Percentiles rank a stretch among this genome's conserved stretches.
Evolutionary conservation across 1,139 yeast species (phyloP).

Genomic region (Lipomyces yarrowii): DNA sequence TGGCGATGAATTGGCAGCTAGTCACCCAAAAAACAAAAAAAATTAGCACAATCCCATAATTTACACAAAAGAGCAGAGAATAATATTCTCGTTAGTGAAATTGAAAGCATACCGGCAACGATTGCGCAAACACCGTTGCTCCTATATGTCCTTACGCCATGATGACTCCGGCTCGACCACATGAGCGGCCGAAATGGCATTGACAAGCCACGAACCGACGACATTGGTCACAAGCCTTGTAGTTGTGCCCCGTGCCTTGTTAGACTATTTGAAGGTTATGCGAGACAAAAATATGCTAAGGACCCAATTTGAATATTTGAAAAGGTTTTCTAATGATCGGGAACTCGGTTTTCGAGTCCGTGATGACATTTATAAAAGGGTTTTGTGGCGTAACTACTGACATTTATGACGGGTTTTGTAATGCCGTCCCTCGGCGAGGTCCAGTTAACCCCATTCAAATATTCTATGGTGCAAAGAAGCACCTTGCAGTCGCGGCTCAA

Average conservation of each 20-base stretch:
- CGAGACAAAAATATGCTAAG: background rate
- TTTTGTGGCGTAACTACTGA: background rate
- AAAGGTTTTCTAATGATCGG: too few species aligned
- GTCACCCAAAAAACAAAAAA: background rate
- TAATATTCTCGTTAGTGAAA: background rate
- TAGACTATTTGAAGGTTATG: background rate
- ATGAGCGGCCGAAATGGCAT: conserved; percentile 1
- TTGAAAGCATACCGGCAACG: background rate
- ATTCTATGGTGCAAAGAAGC: too few species aligned
- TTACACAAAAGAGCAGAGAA: background rate
- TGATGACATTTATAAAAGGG: background rate
- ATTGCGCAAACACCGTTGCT: background rate
- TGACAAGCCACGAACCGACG: background rate
- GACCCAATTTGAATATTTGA: background rate
- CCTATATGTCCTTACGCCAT: background rate
- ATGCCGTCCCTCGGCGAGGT: too few species aligned
- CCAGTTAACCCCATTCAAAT: too few species aligned
- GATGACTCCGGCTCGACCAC: background rate
- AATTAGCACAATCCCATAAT: background rate
- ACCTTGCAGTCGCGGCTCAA: too few species aligned
- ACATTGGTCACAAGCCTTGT: background rate
- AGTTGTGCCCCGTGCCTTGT: background rate
- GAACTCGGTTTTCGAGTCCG: background rate
- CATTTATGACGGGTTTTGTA: too few species aligned
- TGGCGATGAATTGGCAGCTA: background rate